Evolutionary conservation across 2,329 filamentous ascomycete genomes (phyloP).

Genomic region (Ophiostoma quercus): DNA sequence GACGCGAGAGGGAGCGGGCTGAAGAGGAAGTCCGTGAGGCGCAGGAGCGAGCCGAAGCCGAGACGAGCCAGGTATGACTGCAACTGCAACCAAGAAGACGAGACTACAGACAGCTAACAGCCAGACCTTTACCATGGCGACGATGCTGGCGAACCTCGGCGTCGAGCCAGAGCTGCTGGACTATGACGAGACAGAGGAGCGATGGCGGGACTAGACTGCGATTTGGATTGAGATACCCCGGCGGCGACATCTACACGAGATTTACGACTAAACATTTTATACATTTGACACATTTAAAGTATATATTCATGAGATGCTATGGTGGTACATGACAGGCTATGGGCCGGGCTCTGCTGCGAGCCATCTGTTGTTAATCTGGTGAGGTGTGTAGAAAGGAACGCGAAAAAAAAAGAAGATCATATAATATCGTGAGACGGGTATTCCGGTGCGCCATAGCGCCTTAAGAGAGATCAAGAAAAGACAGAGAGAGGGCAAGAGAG

Average conservation of each 20-base stretch:
- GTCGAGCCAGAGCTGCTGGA: slow-evolving; percentile 36
- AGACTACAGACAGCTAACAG: background rate
- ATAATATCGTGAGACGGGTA: background rate
- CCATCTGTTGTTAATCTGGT: background rate
- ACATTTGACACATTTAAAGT: too few species aligned
- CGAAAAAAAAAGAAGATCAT: background rate
- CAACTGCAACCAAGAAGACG: background rate
- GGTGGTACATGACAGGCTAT: background rate
- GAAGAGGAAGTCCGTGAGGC: background rate
- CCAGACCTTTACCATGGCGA: slow-evolving; percentile 38
- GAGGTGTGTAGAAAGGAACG: background rate
- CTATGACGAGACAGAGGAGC: slow-evolving; percentile 34
- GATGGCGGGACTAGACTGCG: slow-evolving; percentile 29
- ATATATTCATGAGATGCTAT: background rate
- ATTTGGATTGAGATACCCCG: background rate
- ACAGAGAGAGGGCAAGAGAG: background rate
- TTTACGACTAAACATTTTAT: too few species aligned
- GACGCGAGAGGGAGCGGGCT: background rate
- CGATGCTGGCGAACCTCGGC: slow-evolving; percentile 38
- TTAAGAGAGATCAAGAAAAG: background rate
- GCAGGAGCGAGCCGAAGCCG: background rate
- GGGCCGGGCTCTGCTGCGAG: background rate
- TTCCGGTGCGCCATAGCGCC: background rate
- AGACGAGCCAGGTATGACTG: slow-evolving; percentile 4
- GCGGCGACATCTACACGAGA: background rate